These are phyloP conservation scores for Amphibolis antarctica DNA, from an alignment of 106 monocot species.

Conservation along the genomic window DNA sequence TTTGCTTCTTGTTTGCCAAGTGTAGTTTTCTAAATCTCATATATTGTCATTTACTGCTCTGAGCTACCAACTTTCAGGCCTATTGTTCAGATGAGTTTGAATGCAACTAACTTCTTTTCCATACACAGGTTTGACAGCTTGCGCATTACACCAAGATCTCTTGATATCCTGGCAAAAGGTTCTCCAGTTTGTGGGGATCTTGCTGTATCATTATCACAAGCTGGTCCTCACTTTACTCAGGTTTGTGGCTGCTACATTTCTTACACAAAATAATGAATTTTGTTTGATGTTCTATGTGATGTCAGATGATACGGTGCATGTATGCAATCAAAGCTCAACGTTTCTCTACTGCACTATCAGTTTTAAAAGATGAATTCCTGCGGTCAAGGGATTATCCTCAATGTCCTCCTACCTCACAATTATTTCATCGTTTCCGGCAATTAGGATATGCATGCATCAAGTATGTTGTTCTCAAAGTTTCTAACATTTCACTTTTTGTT, in stretches of 20 bases:
- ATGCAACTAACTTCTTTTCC: constrained; percentile 4
- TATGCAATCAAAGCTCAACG: constrained; percentile 96
- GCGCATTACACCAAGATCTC: constrained; percentile 87
- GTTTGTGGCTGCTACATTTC: constrained; percentile 21
- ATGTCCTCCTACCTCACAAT: constrained; percentile 83
- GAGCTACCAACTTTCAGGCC: neutral
- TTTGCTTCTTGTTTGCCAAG: neutral
- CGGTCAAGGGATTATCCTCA: constrained; percentile 97
- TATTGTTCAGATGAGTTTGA: neutral
- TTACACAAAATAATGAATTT: neutral
- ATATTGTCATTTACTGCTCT: neutral
- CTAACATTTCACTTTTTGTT: neutral
- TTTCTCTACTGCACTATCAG: constrained; percentile 89
- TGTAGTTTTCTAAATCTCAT: neutral
- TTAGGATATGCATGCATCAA: constrained; percentile 96
- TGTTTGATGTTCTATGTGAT: neutral
- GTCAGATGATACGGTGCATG: constrained; percentile 68
- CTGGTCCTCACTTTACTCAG: constrained; percentile 98
- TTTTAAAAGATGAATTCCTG: constrained; percentile 91
- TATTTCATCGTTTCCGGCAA: constrained; percentile 89
- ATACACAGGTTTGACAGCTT: constrained; percentile 87
- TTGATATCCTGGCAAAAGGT: constrained; percentile 88
- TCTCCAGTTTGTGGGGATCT: constrained; percentile 94
- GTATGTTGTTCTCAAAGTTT: constrained; percentile 32
- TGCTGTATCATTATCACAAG: constrained; percentile 95